Base-by-base conservation (phyloP, 306 rosid genomes). In the Dalbergia cochinchinensis region DNA sequence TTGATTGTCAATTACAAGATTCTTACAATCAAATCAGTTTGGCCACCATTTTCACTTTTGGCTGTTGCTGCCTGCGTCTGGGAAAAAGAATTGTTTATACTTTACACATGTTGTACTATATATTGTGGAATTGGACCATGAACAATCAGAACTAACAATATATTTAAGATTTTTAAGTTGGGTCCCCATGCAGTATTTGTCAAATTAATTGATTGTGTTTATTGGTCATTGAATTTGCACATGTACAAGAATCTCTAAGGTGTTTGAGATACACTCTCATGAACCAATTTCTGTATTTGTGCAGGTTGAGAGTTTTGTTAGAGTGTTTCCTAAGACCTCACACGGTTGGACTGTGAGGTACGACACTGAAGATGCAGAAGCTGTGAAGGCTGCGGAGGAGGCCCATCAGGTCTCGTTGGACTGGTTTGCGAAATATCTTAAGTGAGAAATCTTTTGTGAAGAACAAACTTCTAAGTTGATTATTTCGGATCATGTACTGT, bases 341-440 rank as follows among this genome's bases (percentile, higher is more conserved):
- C 96, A 91, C 5, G 91, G 92, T 31, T 89, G 96, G 92, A 76
- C 85, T 18, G 76, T 83, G 51, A 89, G 88, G 84, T 89, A 81
- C 74, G 11, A 53, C 19, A 44, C 15, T 11, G 87, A 82, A 65
- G 88, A 84, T 71, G 84, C 87, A 75, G 83, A 80, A 10, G 87
- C 88, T 11, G 85, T 85, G 72, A 84, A 91, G 81, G 78, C 13
- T 7, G 96, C 96, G 11, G 87, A 87, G n/a, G 93, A 91, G 85
- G 83, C 93, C 37, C 87, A 87, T 77, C 81, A 80, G 77, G 77
- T 84, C 83, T 35, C 84, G 53, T n/a, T 89, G 74, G 82, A 81
- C 26, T 89, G 93, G 90, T 42, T 87, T 62, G 63, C 65, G 7
- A 89, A 84, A 67, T 51, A 80, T 83, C 74, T 80, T 7, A 85